Percentiles rank a stretch among this genome's conserved stretches.
Conservation (phyloP, 495 filamentous ascomycete species). For the Tuber melanosporum region DNA sequence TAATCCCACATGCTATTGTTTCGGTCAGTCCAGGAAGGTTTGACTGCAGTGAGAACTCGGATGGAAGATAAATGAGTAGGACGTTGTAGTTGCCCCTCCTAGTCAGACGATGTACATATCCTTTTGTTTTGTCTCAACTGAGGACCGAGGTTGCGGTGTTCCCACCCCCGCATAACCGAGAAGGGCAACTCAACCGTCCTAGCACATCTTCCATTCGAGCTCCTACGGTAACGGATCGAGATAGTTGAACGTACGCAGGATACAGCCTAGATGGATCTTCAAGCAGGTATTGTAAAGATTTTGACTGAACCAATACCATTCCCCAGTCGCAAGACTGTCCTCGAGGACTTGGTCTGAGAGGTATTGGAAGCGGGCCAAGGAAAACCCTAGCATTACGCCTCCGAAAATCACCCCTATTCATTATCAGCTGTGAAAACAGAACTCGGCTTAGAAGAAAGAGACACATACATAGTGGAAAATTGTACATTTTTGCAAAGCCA, state of each 20-base stretch:
- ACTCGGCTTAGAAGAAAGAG: background rate
- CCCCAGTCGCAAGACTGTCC: conserved; percentile 44
- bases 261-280: conserved; percentile 46
- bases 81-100: background rate
- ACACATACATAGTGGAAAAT: conserved; percentile 44
- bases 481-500: conserved; percentile 46
- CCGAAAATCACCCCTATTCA: conserved; percentile 38
- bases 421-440: background rate
- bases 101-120: background rate
- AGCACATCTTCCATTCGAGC: background rate
- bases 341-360: conserved; percentile 41
- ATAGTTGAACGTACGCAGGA: conserved; percentile 41
- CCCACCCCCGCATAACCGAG: background rate
- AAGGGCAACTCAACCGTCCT: background rate
- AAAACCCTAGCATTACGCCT: conserved; percentile 41
- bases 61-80: background rate
- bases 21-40: background rate
- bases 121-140: background rate
- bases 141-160: background rate
- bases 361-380: conserved; percentile 41
- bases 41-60: background rate
- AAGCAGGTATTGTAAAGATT: conserved; percentile 44
- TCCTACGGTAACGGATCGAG: background rate
- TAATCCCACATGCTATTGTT: conserved; percentile 42
- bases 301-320: conserved; percentile 49